Conservation (phyloP, 1,139 yeast species). For the Geotrichum macrosporum region DNA sequence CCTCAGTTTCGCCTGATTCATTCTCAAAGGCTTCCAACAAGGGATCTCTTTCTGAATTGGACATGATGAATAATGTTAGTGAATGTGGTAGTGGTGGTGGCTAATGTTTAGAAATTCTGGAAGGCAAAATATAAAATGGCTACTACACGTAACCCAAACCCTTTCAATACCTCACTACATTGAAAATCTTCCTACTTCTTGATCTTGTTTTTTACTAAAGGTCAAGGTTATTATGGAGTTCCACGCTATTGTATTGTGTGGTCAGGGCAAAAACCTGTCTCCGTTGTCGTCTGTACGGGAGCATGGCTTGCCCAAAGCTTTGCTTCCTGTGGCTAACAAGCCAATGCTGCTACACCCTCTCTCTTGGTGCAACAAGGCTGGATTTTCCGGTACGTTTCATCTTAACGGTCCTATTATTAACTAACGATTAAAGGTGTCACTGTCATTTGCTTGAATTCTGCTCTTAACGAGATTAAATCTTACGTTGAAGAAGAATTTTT, state of each 20-base stretch:
- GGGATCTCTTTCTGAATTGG: conserved; percentile 33
- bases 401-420: too few species aligned
- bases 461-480: conserved; percentile 27
- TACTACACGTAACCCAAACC: neutral
- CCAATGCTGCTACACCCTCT: conserved; percentile 88
- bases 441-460: conserved; percentile 17
- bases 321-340: conserved; percentile 81
- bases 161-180: neutral
- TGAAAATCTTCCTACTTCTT: conserved; percentile 3
- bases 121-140: neutral
- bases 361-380: conserved; percentile 88
- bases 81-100: conserved; percentile 2
- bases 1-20: conserved; percentile 26
- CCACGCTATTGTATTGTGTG: conserved; percentile 87
- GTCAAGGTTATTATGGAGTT: conserved; percentile 64
- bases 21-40: conserved; percentile 34
- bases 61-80: conserved; percentile 4
- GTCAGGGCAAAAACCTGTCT: conserved; percentile 65
- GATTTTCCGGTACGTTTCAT: conserved; percentile 32
- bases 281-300: conserved; percentile 61
- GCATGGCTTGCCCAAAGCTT: conserved; percentile 72
- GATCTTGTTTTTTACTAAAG: too few species aligned
- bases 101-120: neutral
- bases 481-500: conserved; percentile 36
- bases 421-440: conserved; percentile 12